Evolutionary conservation across 2,329 filamentous ascomycete species (phyloP).

Genomic region (Ophiostoma ulmi): DNA sequence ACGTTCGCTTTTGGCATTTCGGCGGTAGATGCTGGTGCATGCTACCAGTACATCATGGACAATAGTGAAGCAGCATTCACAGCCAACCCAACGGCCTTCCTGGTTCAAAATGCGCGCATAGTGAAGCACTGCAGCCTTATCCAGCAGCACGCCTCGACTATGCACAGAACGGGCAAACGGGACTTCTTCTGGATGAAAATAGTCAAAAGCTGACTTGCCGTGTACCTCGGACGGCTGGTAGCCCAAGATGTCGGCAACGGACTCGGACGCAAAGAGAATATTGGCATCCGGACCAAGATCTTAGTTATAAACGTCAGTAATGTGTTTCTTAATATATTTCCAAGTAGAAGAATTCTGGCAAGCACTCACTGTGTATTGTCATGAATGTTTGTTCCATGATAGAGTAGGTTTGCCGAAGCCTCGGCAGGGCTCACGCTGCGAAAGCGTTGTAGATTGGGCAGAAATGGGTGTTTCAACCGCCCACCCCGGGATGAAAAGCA

Average conservation of each 20-base stretch:
- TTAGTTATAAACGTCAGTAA: slow-evolving; percentile 34
- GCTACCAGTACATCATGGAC: slow-evolving; percentile 85
- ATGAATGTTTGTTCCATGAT: slow-evolving; percentile 82
- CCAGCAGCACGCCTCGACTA: slow-evolving; percentile 65
- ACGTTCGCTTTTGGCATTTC: slow-evolving; percentile 68
- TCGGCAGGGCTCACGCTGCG: slow-evolving; percentile 24
- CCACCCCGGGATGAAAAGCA: not conserved
- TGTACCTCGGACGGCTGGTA: slow-evolving; percentile 71
- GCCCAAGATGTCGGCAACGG: slow-evolving; percentile 75
- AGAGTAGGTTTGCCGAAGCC: not conserved
- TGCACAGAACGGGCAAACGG: slow-evolving; percentile 69
- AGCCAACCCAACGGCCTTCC: slow-evolving; percentile 67
- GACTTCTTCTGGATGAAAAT: slow-evolving; percentile 77
- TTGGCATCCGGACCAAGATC: slow-evolving; percentile 71
- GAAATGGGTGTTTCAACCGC: slow-evolving; percentile 3
- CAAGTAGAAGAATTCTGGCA: too few species aligned
- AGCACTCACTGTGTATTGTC: slow-evolving; percentile 75
- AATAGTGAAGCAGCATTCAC: slow-evolving; percentile 84
- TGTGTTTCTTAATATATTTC: not conserved
- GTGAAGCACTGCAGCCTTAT: slow-evolving; percentile 78
- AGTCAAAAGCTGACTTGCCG: slow-evolving; percentile 75
- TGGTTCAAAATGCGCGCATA: slow-evolving; percentile 69
- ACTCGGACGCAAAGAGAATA: slow-evolving; percentile 78
- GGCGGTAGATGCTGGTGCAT: slow-evolving; percentile 71
- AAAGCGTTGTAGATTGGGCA: not conserved